phyloP scores from a whole-genome alignment of 1,284 basidiomycete genomes.

The Austroboletus novae-zelandiae region DNA sequence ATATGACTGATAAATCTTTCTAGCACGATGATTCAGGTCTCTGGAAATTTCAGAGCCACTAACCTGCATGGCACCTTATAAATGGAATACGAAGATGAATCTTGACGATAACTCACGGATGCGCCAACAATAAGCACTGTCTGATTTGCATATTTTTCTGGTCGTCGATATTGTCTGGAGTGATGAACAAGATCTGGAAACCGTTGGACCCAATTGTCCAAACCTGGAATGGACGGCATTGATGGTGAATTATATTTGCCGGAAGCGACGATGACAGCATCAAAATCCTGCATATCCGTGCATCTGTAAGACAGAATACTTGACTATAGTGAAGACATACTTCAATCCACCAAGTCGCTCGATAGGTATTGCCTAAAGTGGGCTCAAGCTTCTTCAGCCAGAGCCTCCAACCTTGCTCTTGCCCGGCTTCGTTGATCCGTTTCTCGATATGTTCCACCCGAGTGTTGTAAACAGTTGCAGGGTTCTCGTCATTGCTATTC shows the following conservation, averaged over 20 bases:
- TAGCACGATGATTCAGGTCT: conserved; percentile 10
- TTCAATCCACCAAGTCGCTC: conserved; percentile 22
- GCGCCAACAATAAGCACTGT: conserved; percentile 49
- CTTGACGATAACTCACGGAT: conserved; percentile 1
- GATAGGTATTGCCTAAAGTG: conserved; percentile 29
- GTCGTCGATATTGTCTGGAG: conserved; percentile 45
- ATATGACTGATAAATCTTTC: conserved; percentile 12
- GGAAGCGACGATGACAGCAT: conserved; percentile 16
- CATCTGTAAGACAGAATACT: not conserved
- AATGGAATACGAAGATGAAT: not conserved
- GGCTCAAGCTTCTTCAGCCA: conserved; percentile 35
- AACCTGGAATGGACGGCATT: conserved; percentile 15
- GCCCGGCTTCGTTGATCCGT: conserved; percentile 27
- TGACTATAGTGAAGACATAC: not conserved
- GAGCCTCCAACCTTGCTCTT: conserved; percentile 40
- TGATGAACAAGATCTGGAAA: conserved; percentile 41
- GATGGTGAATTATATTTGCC: conserved; percentile 15
- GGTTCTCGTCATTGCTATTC: conserved; percentile 42
- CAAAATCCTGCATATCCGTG: conserved; percentile 11
- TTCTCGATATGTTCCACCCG: conserved; percentile 48
- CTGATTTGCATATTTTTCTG: conserved; percentile 37
- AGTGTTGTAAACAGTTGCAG: conserved; percentile 44
- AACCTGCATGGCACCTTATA: not conserved
- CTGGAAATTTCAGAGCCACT: conserved; percentile 17
- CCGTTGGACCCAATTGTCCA: conserved; percentile 32